phyloP scores from a whole-genome alignment of 306 rosid genomes.

The Lathyrus sativus region DNA sequence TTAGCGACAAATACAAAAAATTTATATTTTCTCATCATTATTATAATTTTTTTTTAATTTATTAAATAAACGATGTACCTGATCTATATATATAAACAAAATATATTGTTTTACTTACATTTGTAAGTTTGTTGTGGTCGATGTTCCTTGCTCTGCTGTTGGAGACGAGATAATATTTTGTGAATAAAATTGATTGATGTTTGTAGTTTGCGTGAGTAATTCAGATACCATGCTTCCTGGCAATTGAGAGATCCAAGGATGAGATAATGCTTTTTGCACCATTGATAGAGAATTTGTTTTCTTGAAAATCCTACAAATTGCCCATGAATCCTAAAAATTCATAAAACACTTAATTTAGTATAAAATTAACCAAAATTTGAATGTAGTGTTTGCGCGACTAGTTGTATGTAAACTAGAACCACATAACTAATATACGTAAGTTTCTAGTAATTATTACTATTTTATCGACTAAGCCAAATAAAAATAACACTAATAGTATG shows the following conservation, averaged over 20 bases:
- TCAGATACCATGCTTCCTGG: constrained; percentile 50
- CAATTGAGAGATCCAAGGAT: constrained; percentile 57
- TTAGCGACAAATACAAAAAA: neutral
- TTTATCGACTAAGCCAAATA: neutral
- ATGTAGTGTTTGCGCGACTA: neutral
- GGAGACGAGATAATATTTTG: constrained; percentile 52
- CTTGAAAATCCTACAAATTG: constrained; percentile 86
- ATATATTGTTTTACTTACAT: neutral
- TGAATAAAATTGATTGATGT: constrained; percentile 43
- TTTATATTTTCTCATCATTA: too few species aligned
- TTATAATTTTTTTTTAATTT: too few species aligned
- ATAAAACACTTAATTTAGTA: constrained; percentile 18
- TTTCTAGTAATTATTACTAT: too few species aligned
- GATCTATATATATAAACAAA: too few species aligned
- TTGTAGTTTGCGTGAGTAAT: constrained; percentile 43
- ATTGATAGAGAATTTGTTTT: constrained; percentile 67
- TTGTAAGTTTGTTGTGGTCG: neutral
- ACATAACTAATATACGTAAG: too few species aligned
- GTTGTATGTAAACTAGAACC: too few species aligned
- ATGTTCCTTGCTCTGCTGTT: constrained; percentile 49
- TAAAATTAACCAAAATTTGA: neutral
- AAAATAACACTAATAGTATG: neutral
- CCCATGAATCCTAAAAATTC: constrained; percentile 80
- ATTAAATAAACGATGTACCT: too few species aligned
- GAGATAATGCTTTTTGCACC: constrained; percentile 71